Base-by-base conservation (phyloP, 495 filamentous ascomycete species). In the Aspergillus bertholletiae region DNA sequence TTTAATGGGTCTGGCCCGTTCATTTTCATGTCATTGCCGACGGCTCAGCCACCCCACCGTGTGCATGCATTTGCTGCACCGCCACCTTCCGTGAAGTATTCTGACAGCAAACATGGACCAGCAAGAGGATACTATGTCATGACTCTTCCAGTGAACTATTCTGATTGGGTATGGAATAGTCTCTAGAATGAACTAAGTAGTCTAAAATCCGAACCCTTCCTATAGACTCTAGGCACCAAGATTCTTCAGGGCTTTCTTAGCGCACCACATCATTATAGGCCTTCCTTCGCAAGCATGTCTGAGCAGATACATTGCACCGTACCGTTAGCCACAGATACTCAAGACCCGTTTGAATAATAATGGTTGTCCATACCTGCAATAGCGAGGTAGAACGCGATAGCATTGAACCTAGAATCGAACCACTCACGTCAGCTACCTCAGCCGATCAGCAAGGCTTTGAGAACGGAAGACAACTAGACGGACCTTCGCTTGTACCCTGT, bases 301-400 rank as follows among this genome's bases (percentile, higher is more conserved):
- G 43, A 5, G 18, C 24, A 23, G 11, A 23, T 18, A 17, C 37
- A 46, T 32, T 15, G 17, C 2, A 17, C 46, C 12, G 51, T 49
- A 17, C 46, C 12, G 51, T 49, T 44, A 57, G 47, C 26, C 43
- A 41, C 40, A n/a, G n/a, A 50, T 13, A 21, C 26, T 8, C 26
- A 28, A 43, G 47, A 22, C 20, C 43, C 44, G 22, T 34, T n/a
- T 8, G 15, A 24, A 11, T 27, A 46, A 20, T 45, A 40, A 24
- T 21, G 7, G 23, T 18, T 18, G 45, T 47, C n/a, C 80, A 62
- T 75, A 87, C 85, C 86, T 51, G 86, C 85, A 68, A 97, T 94
- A 60, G 88, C 88, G 26, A 96, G 82, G 64, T 97, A 97, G 62
- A 97, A 96, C 0, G 93, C 92, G 59, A 97, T 86, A 4, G 92